These are phyloP conservation scores for Xylaria multiplex DNA, from an alignment of 2,329 filamentous ascomycete species.

Conservation along the genomic window DNA sequence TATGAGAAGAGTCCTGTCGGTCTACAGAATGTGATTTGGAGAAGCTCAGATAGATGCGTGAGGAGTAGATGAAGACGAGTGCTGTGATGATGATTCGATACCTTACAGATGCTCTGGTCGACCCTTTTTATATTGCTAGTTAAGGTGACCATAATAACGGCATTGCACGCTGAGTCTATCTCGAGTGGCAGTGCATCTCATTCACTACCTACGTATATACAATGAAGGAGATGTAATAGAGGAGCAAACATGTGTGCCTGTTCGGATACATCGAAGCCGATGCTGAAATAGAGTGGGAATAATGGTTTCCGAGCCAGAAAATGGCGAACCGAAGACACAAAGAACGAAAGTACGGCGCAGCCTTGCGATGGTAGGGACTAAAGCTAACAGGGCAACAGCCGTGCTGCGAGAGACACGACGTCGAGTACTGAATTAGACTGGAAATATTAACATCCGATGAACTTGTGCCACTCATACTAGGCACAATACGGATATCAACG, in stretches of 20 bases:
- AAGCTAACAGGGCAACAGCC: neutral
- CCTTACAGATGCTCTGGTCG: neutral
- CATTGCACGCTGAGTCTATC: neutral
- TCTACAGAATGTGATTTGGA: neutral
- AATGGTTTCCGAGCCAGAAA: neutral
- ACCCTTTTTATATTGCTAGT: conserved; percentile 5
- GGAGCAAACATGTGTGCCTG: neutral
- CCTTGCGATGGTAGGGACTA: conserved; percentile 10
- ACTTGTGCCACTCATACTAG: conserved; percentile 8
- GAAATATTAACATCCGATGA: conserved; percentile 23
- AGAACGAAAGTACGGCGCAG: neutral
- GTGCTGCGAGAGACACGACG: neutral
- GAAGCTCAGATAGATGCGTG: neutral
- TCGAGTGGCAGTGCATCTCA: conserved; percentile 12
- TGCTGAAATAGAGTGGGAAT: conserved; percentile 24
- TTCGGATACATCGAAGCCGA: conserved; percentile 22
- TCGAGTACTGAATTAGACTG: conserved; percentile 16
- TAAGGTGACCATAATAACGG: neutral
- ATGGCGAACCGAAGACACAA: neutral
- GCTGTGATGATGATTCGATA: conserved; percentile 15
- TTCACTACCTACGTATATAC: neutral
- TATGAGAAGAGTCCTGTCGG: neutral
- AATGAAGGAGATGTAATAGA: neutral
- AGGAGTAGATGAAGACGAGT: neutral
- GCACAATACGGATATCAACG: conserved; percentile 3